phyloP scores from a whole-genome alignment of 805 yeast genomes.

The Lipomyces yamanashiensis region DNA sequence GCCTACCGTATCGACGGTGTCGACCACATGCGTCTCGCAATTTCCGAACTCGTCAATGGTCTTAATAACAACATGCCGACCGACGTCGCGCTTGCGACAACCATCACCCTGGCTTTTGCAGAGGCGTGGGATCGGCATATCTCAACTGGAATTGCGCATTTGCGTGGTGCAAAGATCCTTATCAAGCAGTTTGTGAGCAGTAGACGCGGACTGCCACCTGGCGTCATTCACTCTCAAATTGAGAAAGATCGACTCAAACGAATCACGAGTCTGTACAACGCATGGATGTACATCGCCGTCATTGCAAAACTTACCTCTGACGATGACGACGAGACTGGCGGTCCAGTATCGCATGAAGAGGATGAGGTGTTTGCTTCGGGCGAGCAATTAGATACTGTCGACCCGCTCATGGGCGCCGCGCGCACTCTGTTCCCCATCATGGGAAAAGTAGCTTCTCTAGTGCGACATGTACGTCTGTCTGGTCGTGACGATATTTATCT shows the following conservation, averaged over 20 bases:
- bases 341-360: constrained; percentile 33
- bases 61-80: constrained; percentile 54
- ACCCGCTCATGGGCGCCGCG: constrained; percentile 70
- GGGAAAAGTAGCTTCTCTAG: constrained; percentile 64
- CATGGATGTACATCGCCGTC: constrained; percentile 73
- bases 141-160: constrained; percentile 69
- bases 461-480: constrained; percentile 53
- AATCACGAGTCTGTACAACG: constrained; percentile 60
- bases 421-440: constrained; percentile 67
- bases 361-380: constrained; percentile 9
- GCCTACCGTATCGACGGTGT: constrained; percentile 55
- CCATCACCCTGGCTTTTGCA: constrained; percentile 64
- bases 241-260: constrained; percentile 36
- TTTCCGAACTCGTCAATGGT: constrained; percentile 63
- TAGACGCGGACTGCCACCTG: constrained; percentile 18
- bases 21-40: constrained; percentile 62
- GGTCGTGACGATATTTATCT: constrained; percentile 41
- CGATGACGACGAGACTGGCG: constrained; percentile 45
- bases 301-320: constrained; percentile 67
- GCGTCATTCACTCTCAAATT: constrained; percentile 15
- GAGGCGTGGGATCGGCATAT: constrained; percentile 73
- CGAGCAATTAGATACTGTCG: constrained; percentile 48
- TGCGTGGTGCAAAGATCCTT: constrained; percentile 68
- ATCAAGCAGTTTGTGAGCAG: constrained; percentile 44
- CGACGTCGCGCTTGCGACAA: constrained; percentile 69